These are phyloP conservation scores for Phenoliferia sp. DNA, from an alignment of 1,284 basidiomycete species.

Conservation along the genomic window DNA sequence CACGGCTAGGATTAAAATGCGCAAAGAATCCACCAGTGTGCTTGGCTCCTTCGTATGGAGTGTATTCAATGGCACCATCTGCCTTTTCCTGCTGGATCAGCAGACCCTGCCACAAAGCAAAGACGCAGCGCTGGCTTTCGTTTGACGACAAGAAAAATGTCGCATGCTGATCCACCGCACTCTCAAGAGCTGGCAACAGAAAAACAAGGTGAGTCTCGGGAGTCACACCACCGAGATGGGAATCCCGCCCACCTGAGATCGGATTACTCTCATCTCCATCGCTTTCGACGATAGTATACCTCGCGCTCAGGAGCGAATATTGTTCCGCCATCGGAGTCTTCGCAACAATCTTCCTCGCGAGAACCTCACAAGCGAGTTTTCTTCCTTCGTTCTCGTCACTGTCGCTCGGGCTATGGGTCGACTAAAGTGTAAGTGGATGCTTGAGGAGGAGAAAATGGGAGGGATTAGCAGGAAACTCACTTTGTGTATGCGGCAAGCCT, in stretches of 20 bases:
- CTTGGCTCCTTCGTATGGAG: conserved; percentile 40
- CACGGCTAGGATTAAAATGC: conserved; percentile 68
- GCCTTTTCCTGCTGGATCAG: conserved; percentile 38
- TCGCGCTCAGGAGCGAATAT: conserved; percentile 44
- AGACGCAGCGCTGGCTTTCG: conserved; percentile 64
- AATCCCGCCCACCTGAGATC: conserved; percentile 49
- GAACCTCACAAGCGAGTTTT: conserved; percentile 79
- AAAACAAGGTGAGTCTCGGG: neutral
- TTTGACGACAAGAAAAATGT: conserved; percentile 75
- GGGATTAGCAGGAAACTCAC: too few species aligned
- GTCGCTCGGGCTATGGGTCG: conserved; percentile 66
- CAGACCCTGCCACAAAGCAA: conserved; percentile 34
- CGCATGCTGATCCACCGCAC: conserved; percentile 69
- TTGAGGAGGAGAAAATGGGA: too few species aligned
- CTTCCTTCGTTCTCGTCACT: conserved; percentile 78
- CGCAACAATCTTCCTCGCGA: conserved; percentile 78
- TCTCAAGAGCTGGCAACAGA: conserved; percentile 52
- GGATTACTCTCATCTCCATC: conserved; percentile 74
- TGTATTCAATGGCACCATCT: conserved; percentile 15
- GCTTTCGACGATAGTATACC: conserved; percentile 64
- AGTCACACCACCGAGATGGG: neutral
- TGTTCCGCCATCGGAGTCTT: conserved; percentile 45
- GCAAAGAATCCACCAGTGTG: conserved; percentile 56
- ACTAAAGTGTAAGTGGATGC: too few species aligned
- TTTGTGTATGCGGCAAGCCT: neutral